phyloP scores from a whole-genome alignment of 768 basidiomycete species.

The Cyathus striatus region DNA sequence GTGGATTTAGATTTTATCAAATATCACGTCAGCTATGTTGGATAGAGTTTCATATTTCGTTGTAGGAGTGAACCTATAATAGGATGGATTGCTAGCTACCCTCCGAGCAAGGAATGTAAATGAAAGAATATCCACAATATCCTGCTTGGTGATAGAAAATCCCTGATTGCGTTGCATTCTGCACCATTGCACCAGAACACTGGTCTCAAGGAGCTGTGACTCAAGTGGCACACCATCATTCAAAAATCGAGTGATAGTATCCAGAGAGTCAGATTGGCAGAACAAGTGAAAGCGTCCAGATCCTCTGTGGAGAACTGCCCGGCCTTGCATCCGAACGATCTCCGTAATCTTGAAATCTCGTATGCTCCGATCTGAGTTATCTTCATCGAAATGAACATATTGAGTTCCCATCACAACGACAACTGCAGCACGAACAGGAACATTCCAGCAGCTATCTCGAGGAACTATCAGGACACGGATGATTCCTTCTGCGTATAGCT shows the following conservation, averaged over 20 bases:
- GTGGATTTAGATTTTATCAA: slow-evolving; percentile 11
- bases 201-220: slow-evolving; percentile 59
- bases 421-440: slow-evolving; percentile 77
- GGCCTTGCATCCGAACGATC: slow-evolving; percentile 87
- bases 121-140: slow-evolving; percentile 69
- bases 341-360: slow-evolving; percentile 80
- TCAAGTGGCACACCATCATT: slow-evolving; percentile 88
- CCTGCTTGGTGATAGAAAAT: slow-evolving; percentile 48
- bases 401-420: slow-evolving; percentile 95
- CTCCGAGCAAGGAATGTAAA: slow-evolving; percentile 79
- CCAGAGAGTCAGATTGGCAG: slow-evolving; percentile 83
- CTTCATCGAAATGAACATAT: slow-evolving; percentile 50
- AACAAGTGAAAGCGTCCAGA: slow-evolving; percentile 76
- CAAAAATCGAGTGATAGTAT: slow-evolving; percentile 78
- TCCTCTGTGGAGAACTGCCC: slow-evolving; percentile 62
- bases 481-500: slow-evolving; percentile 77
- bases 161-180: slow-evolving; percentile 28
- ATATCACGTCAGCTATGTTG: slow-evolving; percentile 57
- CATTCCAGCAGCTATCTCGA: slow-evolving; percentile 79
- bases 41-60: slow-evolving; percentile 57
- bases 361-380: slow-evolving; percentile 57
- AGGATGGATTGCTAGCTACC: slow-evolving; percentile 74
- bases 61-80: slow-evolving; percentile 58
- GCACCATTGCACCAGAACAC: slow-evolving; percentile 45
- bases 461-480: slow-evolving; percentile 79